Evolutionary conservation across 257 asterid genomes (phyloP).

Genomic region (Linaria vulgaris): DNA sequence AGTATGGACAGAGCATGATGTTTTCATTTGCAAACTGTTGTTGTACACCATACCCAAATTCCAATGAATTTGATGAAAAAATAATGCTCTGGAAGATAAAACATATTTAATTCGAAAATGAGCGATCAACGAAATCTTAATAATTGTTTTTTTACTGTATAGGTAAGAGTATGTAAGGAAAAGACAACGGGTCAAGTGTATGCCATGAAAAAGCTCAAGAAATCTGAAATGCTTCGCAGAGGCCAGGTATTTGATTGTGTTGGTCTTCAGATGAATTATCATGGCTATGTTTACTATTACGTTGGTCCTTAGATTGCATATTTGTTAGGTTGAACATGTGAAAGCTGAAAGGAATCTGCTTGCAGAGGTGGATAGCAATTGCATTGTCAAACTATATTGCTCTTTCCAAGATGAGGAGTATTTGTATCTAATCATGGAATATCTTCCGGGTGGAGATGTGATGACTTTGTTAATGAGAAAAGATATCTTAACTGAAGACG

Average conservation of each 20-base stretch:
- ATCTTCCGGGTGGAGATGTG: slow-evolving; percentile 96
- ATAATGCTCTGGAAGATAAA: slow-evolving; percentile 7
- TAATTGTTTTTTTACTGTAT: slow-evolving; percentile 28
- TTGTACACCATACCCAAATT: slow-evolving; percentile 16
- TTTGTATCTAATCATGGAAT: slow-evolving; percentile 92
- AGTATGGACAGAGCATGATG: slow-evolving; percentile 7
- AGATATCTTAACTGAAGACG: slow-evolving; percentile 77
- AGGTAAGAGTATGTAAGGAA: slow-evolving; percentile 97
- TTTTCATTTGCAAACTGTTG: not conserved
- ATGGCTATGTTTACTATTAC: slow-evolving; percentile 29
- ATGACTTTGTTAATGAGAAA: slow-evolving; percentile 94
- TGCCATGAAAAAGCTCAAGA: slow-evolving; percentile 98
- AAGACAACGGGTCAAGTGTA: slow-evolving; percentile 85
- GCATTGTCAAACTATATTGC: slow-evolving; percentile 86
- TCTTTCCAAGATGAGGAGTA: slow-evolving; percentile 93
- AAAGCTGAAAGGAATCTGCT: slow-evolving; percentile 96
- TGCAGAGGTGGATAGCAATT: slow-evolving; percentile 92
- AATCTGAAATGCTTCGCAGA: slow-evolving; percentile 98
- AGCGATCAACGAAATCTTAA: slow-evolving; percentile 2
- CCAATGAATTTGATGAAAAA: slow-evolving; percentile 21
- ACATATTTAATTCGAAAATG: too few relatives aligned
- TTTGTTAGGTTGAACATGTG: slow-evolving; percentile 87
- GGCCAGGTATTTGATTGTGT: slow-evolving; percentile 77
- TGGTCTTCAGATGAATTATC: slow-evolving; percentile 26
- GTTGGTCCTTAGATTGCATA: slow-evolving; percentile 32